Evolutionary conservation across 1,284 basidiomycete species (phyloP).

Genomic region (Hemileia vastatrix): DNA sequence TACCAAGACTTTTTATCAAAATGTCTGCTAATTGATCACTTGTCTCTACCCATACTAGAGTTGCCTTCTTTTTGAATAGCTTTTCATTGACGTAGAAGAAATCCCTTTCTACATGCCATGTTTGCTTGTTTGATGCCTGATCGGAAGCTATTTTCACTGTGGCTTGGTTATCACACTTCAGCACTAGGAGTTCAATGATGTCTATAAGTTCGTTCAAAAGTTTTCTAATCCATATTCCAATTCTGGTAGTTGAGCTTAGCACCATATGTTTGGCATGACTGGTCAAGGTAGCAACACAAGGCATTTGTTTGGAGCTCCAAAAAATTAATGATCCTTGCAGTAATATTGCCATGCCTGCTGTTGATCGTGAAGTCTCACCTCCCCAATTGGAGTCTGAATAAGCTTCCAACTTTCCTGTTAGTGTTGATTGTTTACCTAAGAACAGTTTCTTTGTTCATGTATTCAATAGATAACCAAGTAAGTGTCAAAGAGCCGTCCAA

Average conservation of each 20-base stretch:
- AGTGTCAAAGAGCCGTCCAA: not conserved
- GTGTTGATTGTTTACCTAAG: not conserved
- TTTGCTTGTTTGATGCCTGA: constrained; percentile 6
- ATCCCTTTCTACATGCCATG: not conserved
- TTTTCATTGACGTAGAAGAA: not conserved
- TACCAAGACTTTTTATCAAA: not conserved
- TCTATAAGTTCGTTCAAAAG: not conserved
- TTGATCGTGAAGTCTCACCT: not conserved
- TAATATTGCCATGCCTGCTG: not conserved
- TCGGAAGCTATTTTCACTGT: constrained; percentile 1
- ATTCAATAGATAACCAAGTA: not conserved
- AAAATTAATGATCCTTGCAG: not conserved
- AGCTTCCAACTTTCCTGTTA: no score
- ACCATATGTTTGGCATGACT: not conserved
- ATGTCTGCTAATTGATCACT: constrained; percentile 2
- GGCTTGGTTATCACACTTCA: constrained; percentile 2
- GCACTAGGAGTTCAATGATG: not conserved
- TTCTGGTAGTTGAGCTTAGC: not conserved
- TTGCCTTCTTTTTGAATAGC: not conserved
- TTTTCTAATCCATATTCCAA: not conserved
- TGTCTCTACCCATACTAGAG: not conserved
- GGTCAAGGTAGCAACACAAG: not conserved
- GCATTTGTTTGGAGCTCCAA: not conserved
- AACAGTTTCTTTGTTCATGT: not conserved
- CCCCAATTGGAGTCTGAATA: constrained; percentile 11